Evolutionary conservation across 495 filamentous ascomycete genomes (phyloP).

Genomic region (Hyaloscypha finlandica): DNA sequence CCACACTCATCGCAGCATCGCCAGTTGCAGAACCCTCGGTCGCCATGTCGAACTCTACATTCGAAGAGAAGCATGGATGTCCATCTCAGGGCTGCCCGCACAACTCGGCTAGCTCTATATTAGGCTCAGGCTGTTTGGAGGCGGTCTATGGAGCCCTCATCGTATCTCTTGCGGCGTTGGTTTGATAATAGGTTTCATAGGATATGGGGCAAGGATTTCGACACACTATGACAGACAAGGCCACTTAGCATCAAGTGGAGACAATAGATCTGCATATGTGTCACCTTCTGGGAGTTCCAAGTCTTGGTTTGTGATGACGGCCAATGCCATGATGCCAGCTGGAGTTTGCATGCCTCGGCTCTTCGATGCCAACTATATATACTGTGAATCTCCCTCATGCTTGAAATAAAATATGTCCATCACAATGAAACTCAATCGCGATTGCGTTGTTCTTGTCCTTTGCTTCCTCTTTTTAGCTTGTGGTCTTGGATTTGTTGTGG

Average conservation of each 20-base stretch:
- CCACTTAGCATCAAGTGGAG: neutral
- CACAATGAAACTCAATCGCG: slow-evolving; percentile 3
- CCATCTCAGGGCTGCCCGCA: neutral
- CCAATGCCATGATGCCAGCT: neutral
- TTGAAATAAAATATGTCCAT: neutral
- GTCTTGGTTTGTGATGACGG: neutral
- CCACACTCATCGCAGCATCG: neutral
- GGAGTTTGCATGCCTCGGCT: neutral
- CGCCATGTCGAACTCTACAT: neutral
- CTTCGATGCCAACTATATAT: neutral
- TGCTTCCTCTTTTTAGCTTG: slow-evolving; percentile 8
- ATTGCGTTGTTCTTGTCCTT: neutral
- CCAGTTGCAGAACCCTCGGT: neutral
- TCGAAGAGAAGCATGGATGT: neutral
- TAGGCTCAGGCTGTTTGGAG: neutral
- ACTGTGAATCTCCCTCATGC: neutral
- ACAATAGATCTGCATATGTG: neutral
- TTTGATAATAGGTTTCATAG: neutral
- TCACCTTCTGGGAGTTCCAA: neutral
- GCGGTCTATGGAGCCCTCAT: neutral
- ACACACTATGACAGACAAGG: neutral
- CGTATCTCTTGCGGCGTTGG: neutral
- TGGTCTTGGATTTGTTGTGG: neutral
- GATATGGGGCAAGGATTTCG: neutral
- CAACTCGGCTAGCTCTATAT: neutral